Evolutionary conservation across 352 stramenopile genomes (phyloP), one percentile per base, ranked within the genome.

Genomic region (Globisporangium paroecandrum): DNA sequence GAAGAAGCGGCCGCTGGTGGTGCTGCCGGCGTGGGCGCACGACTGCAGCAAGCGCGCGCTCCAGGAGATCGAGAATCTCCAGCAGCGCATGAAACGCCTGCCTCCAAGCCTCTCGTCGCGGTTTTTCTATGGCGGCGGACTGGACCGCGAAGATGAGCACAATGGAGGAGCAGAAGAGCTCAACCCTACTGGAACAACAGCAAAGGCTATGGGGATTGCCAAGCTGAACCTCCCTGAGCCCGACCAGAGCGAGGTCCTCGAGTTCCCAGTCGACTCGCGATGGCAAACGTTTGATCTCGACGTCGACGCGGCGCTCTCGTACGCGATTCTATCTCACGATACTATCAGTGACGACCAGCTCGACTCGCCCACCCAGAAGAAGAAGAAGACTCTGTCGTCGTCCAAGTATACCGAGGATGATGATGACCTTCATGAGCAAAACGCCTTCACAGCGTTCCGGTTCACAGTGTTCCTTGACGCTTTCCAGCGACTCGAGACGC

Each of bases 381-480:
- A 22, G 27, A 60, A 41, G 18, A 51, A 60, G 10, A n/a, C 13
- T 25, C 46, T 61, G 18, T 47, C 38, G 1, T 43, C 57, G 55
- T 3, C 13, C 2, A 25, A 53, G 15, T 53, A 69, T 2, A 61
- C 38, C 27, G 24, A 32, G 47, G 60, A 62, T n/a, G 47, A 70
- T 36, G 73, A 70, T 1, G 55, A 71, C 27, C 27, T 32, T 10
- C 58, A 72, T 0, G 56, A 71, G 8, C 46, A 27, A 0, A n/a
- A 43, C 0, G 74, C 59, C 43, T 68, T 65, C 22, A 68, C 63
- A 9, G 53, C 68, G 47, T 89, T 87, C 43, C 80, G 78, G 22
- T 76, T 93, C 32, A 93, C 82, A 0, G 77, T 93, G 1, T 87
- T 92, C 20, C 32, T 93, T 0, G 86, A 93, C 58, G 71, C 64